Evolutionary conservation across 1,284 basidiomycete genomes (phyloP), one percentile per base, ranked within the genome.

Genomic region (Naganishia sp.): DNA sequence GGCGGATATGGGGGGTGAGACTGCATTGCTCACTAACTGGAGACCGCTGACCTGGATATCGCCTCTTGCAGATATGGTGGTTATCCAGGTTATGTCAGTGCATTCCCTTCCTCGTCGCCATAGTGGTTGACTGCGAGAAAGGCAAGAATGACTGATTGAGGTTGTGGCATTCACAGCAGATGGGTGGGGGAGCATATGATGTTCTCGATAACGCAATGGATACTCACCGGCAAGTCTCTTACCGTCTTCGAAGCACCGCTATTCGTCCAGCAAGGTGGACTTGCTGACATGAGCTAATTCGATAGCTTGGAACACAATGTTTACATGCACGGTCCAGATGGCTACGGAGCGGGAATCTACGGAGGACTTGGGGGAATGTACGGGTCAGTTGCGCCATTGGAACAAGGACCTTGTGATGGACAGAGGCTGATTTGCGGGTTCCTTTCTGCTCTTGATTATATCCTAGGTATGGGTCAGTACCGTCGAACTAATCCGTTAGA

Each of bases 141-240:
- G 23, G 17, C 10, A 25, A 56, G n/a, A 17, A 41, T 31, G 3
- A 1, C 7, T 25, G 49, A n/a, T 31, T 46, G 18, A n/a, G 21
- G 5, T 45, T 13, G 18, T 28, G 18, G 6, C 15, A 23, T 35
- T 28, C 13, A n/a, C 35, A 68, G 67, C 67, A 68, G 67, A 62
- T 54, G 63, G 69, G 50, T 67, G 72, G 72, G 71, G 69, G 68
- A 21, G 55, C 61, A 51, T 68, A 64, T 63, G 61, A 64, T 52
- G 4, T 56, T 17, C n/a, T 45, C n/a, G 53, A 65, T 42, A 47
- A 53, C 23, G 52, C 52, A 13, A 31, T 63, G 32, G 67, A 68
- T 49, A 63, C 67, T 52, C 67, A 68, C 57, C 67, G 67, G 67
- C 55, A 62, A 53, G 63, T 68, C 60, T 41, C 58, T 15, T 41